Evolutionary conservation across 306 rosid species (phyloP), one percentile per base, ranked within the genome.

Genomic region (Purshia tridentata): DNA sequence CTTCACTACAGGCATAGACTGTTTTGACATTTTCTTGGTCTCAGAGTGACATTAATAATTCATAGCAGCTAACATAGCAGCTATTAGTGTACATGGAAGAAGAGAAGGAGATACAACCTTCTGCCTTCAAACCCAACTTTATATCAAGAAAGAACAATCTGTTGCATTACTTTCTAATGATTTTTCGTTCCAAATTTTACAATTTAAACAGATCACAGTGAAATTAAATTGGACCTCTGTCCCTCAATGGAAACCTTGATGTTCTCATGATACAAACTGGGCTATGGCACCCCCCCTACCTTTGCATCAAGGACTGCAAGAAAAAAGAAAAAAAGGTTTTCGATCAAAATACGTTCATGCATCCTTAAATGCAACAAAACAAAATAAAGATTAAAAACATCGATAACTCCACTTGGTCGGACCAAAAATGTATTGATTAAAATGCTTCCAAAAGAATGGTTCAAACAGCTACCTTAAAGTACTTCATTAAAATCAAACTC

Each of bases 231-330:
- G 81, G 84, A 74, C 75, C 79, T 80, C 74, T 81, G 77, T 75
- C 77, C 69, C 55, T 46, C 45, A 48, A 55, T 72, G 68, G 85
- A 72, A 66, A 82, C 76, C 76, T 72, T 49, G 72, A 61, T 48
- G 64, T 57, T 60, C 73, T 79, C 68, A 39, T 59, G 77, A 80
- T 73, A 81, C 77, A 70, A 75, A 75, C 45, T 69, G 84, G 84
- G 76, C 67, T 65, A 75, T 37, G 8, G 81, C 76, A 54, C 72
- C 78, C 59, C 40, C 83, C 90, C 85, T 52, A 82, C 84, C 77
- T 79, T 80, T 22, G 89, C 77, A 66, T 90, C 90, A 78, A 81
- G 67, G 94, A 81, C 96, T 92, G 98, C 82, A 77, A 82, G 53
- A 59, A 65, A 74, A 81, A 35, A 23, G 10, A 61, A 49, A 65